These are phyloP conservation scores for Fusarium sarcochroum DNA, from an alignment of 2,329 filamentous ascomycete genomes.

Conservation along the genomic window DNA sequence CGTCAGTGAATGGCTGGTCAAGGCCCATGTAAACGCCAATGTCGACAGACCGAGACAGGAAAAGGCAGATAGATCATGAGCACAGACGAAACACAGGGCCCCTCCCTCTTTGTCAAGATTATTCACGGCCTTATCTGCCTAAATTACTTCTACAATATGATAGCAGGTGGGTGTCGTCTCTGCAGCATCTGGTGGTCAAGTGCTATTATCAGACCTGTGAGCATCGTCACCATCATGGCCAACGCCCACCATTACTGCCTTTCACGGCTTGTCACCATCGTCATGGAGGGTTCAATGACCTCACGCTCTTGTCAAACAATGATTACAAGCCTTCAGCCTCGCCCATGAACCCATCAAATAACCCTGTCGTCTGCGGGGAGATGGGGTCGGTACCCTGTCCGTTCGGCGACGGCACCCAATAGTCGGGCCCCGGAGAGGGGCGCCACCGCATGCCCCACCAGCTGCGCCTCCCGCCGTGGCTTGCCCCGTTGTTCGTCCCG, in stretches of 20 bases:
- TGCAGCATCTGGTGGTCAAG: conserved; percentile 11
- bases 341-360: conserved; percentile 16
- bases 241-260: conserved; percentile 19
- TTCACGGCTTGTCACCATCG: conserved; percentile 19
- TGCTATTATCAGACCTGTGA: conserved; percentile 8
- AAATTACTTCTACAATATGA: conserved; percentile 9
- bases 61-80: conserved; percentile 22
- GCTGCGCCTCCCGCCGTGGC: conserved; percentile 53
- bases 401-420: conserved; percentile 36
- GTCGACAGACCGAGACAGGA: conserved; percentile 8
- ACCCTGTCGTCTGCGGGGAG: conserved; percentile 35
- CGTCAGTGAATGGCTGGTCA: conserved; percentile 18
- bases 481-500: conserved; percentile 45
- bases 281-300: conserved; percentile 43
- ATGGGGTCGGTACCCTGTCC: conserved; percentile 29
- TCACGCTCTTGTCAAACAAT: conserved; percentile 31
- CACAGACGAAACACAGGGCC: conserved; percentile 20
- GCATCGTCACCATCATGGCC: conserved; percentile 13
- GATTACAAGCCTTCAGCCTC: conserved; percentile 39
- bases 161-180: conserved; percentile 6
- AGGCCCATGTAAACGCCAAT: conserved; percentile 12
- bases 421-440: conserved; percentile 31
- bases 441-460: conserved; percentile 44
- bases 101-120: conserved; percentile 10
- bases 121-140: conserved; percentile 30